Evolutionary conservation across 2,329 filamentous ascomycete genomes (phyloP).

Genomic region (Onygenales sp.): DNA sequence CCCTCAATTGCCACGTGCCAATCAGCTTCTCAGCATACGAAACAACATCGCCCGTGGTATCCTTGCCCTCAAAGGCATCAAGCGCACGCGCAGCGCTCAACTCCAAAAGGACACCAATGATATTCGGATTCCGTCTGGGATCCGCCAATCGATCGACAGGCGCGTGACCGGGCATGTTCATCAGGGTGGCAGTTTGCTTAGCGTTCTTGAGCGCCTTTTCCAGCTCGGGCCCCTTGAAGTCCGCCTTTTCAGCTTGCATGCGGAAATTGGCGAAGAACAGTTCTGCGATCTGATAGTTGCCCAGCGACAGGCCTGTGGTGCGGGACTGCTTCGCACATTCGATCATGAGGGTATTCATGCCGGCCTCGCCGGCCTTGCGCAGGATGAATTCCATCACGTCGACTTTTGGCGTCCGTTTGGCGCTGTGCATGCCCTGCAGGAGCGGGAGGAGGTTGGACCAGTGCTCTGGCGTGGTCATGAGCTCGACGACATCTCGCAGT

Average conservation of each 20-base stretch:
- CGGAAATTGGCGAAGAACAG: conserved; percentile 31
- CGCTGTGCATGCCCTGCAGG: conserved; percentile 26
- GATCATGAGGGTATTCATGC: conserved; percentile 27
- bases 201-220: conserved; percentile 24
- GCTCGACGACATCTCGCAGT: conserved; percentile 20
- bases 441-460: conserved; percentile 34
- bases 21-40: conserved; percentile 31
- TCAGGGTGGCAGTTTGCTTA: conserved; percentile 23
- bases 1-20: conserved; percentile 21
- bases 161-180: conserved; percentile 27
- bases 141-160: conserved; percentile 18
- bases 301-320: conserved; percentile 28
- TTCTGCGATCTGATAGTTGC: conserved; percentile 19
- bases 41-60: conserved; percentile 31
- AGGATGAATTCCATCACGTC: conserved; percentile 26
- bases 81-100: conserved; percentile 35
- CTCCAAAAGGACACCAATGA: conserved; percentile 36
- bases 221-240: conserved; percentile 24
- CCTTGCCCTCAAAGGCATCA: conserved; percentile 27
- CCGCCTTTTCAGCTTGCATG: conserved; percentile 21
- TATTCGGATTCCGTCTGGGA: conserved; percentile 30
- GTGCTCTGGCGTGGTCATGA: conserved; percentile 28
- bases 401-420: conserved; percentile 17
- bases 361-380: conserved; percentile 26
- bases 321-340: conserved; percentile 25